phyloP scores from a whole-genome alignment of 2,329 filamentous ascomycete genomes.

The Hymenoscyphus scutula region DNA sequence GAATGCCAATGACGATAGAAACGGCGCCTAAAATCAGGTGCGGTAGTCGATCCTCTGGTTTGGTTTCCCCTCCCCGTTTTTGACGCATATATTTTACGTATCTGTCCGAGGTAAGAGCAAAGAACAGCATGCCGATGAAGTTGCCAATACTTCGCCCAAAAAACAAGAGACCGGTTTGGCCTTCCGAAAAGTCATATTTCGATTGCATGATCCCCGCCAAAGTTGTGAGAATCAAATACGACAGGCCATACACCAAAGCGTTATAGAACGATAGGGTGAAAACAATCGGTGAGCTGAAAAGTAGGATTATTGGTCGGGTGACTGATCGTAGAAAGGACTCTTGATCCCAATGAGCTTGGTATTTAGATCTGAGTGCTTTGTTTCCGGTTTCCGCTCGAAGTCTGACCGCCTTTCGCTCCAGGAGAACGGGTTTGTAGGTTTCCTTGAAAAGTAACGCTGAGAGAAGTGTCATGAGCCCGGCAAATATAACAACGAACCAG shows the following conservation, averaged over 20 bases:
- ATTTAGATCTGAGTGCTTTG: too few relatives aligned
- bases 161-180: background rate
- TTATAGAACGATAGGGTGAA: background rate
- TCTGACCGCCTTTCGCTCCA: background rate
- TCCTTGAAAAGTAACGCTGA: background rate
- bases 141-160: background rate
- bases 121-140: background rate
- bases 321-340: background rate
- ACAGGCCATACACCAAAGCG: background rate
- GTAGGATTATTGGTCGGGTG: background rate
- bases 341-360: background rate
- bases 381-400: background rate
- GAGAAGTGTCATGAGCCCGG: background rate
- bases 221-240: background rate
- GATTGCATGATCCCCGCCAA: background rate
- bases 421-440: background rate
- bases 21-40: background rate
- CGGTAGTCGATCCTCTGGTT: background rate
- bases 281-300: background rate
- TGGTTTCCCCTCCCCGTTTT: background rate
- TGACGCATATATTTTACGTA: background rate
- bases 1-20: slow-evolving; percentile 35
- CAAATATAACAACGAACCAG: background rate
- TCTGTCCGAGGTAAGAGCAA: background rate
- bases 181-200: background rate